Evolutionary conservation across 345 rosid species (phyloP).

Genomic region (Bruguiera parviflora): DNA sequence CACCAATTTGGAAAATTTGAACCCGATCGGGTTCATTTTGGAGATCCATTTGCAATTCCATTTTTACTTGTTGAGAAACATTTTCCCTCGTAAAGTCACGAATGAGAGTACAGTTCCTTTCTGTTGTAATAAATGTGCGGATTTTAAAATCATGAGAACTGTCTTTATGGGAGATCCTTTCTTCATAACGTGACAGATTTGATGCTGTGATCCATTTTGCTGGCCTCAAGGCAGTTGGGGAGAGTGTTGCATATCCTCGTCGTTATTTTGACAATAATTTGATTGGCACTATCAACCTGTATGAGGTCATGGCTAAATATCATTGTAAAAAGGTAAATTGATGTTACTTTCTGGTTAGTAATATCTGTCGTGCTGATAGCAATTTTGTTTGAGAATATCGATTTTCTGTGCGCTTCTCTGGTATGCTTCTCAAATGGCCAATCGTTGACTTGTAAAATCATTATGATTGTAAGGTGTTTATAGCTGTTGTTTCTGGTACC

Average conservation of each 20-base stretch:
- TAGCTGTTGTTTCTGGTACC: not conserved
- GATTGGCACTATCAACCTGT: slow-evolving; percentile 73
- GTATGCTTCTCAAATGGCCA: not conserved
- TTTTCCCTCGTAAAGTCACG: no score
- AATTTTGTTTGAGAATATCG: not conserved
- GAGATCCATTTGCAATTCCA: not conserved
- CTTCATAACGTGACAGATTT: slow-evolving; percentile 41
- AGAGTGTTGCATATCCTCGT: slow-evolving; percentile 73
- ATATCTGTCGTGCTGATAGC: not conserved
- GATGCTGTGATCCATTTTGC: slow-evolving; percentile 97
- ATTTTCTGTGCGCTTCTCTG: not conserved
- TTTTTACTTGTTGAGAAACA: not conserved
- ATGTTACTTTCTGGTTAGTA: not conserved
- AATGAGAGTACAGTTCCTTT: not conserved
- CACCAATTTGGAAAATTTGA: not conserved
- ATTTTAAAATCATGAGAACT: not conserved
- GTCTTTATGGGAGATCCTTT: not conserved
- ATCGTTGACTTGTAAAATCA: not conserved
- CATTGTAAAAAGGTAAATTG: slow-evolving; percentile 57
- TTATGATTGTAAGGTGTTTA: not conserved
- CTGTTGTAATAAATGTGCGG: not conserved
- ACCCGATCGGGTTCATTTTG: not conserved
- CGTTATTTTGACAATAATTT: slow-evolving; percentile 79
- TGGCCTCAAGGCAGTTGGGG: slow-evolving; percentile 91
- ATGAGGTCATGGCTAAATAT: slow-evolving; percentile 67